Percentiles rank a stretch among this genome's conserved stretches.
These are phyloP conservation scores for Fusarium ambrosium DNA, from an alignment of 2,329 filamentous ascomycete species.

Conservation along the genomic window DNA sequence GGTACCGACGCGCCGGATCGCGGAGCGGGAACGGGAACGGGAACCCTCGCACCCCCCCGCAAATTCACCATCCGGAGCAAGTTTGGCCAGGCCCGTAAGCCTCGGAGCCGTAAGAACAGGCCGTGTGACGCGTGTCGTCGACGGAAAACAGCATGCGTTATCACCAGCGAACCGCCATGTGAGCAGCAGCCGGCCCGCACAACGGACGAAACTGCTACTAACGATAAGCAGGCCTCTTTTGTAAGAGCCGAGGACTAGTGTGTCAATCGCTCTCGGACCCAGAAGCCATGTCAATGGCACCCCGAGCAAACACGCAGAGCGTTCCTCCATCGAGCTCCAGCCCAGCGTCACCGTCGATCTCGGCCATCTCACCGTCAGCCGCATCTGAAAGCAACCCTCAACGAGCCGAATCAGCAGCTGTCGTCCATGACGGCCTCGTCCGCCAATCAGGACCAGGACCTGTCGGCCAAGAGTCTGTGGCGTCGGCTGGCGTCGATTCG, in stretches of 20 bases:
- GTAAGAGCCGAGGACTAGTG: slow-evolving; percentile 50
- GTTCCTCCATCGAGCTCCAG: slow-evolving; percentile 21
- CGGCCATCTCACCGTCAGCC: slow-evolving; percentile 30
- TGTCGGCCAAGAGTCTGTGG: neutral
- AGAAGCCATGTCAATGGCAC: slow-evolving; percentile 14
- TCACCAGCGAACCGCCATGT: slow-evolving; percentile 60
- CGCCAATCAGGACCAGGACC: slow-evolving; percentile 15
- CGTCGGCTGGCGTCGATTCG: slow-evolving; percentile 11
- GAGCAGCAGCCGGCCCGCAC: slow-evolving; percentile 33
- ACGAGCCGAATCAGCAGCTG: slow-evolving; percentile 35
- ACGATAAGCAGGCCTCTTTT: slow-evolving; percentile 49
- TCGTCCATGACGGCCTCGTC: slow-evolving; percentile 46
- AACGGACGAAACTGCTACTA: neutral
- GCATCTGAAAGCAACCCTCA: slow-evolving; percentile 22
- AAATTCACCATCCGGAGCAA: slow-evolving; percentile 59
- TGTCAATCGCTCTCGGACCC: slow-evolving; percentile 50
- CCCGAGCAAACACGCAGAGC: slow-evolving; percentile 16
- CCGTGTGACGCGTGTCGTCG: slow-evolving; percentile 61
- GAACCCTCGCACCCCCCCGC: slow-evolving; percentile 43
- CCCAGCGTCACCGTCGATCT: slow-evolving; percentile 20
- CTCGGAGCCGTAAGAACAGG: slow-evolving; percentile 60
- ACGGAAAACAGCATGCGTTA: slow-evolving; percentile 63
- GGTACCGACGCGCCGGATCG: slow-evolving; percentile 19
- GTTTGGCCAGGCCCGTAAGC: slow-evolving; percentile 56
- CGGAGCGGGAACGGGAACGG: slow-evolving; percentile 26